phyloP scores from a whole-genome alignment of 75 land plant species.

The Larix kaempferi region DNA sequence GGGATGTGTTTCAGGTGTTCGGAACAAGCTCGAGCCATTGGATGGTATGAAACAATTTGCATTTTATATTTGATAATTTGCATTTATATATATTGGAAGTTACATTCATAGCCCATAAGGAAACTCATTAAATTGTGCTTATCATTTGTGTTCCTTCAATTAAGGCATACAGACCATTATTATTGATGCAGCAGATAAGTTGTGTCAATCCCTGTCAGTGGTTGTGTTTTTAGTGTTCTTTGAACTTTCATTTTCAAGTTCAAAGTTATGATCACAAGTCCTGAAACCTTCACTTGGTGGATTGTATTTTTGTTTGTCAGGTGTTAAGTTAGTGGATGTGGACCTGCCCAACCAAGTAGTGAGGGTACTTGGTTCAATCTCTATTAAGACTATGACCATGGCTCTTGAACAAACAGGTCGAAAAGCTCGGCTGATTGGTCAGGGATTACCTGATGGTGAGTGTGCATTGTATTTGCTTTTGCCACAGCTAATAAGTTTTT shows the following conservation, averaged over 20 bases:
- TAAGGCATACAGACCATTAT: not conserved
- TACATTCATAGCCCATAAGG: not conserved
- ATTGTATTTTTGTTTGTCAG: conserved; percentile 22
- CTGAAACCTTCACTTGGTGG: not conserved
- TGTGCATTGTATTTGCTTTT: not conserved
- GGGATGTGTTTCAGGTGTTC: conserved; percentile 84
- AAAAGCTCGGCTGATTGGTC: conserved; percentile 85
- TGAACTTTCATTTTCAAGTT: not conserved
- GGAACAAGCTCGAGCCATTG: conserved; percentile 63
- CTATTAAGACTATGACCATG: conserved; percentile 61
- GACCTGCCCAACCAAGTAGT: conserved; percentile 92
- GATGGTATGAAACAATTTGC: conserved; percentile 44
- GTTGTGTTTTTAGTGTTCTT: not conserved
- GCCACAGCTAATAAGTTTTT: not conserved
- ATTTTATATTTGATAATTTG: not conserved
- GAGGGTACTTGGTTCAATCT: conserved; percentile 64
- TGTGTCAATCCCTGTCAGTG: not conserved
- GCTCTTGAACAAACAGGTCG: conserved; percentile 87
- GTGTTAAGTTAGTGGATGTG: conserved; percentile 73
- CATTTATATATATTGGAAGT: not conserved
- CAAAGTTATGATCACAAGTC: not conserved
- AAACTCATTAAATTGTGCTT: not conserved
- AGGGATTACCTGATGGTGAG: conserved; percentile 85
- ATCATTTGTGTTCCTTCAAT: not conserved
- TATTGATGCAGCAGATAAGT: not conserved